Conservation (phyloP, 306 rosid species). For the Styphnolobium japonicum region DNA sequence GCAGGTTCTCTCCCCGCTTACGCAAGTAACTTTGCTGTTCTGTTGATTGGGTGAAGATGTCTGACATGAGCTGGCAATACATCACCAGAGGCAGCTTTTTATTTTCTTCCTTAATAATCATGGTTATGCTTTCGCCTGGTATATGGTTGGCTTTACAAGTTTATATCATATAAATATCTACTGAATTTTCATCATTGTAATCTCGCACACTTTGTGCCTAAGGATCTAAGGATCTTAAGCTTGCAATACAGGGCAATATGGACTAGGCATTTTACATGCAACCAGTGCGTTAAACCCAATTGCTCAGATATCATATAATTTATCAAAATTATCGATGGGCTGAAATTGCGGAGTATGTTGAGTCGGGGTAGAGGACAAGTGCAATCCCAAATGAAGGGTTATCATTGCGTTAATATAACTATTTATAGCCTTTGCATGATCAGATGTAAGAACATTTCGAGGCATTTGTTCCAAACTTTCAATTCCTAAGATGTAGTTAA, state of each 20-base stretch:
- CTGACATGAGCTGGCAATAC: background rate
- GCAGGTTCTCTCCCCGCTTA: constrained; percentile 13
- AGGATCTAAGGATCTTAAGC: background rate
- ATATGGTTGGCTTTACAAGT: background rate
- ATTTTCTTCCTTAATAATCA: background rate
- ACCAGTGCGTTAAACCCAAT: background rate
- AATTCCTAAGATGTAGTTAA: background rate
- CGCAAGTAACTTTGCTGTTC: background rate
- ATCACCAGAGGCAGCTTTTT: background rate
- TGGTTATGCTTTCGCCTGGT: background rate
- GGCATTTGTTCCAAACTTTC: background rate
- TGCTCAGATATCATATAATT: background rate
- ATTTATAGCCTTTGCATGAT: background rate
- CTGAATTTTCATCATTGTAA: background rate
- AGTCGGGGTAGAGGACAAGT: background rate
- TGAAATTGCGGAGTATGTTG: background rate
- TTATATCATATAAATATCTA: background rate
- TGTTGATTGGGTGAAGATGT: constrained; percentile 3
- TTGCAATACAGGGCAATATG: background rate
- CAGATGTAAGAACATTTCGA: background rate
- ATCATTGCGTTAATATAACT: background rate
- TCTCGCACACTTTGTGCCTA: background rate
- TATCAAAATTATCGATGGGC: no score
- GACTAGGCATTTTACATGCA: background rate
- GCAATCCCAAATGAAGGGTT: background rate